Conservation (phyloP, 2,329 filamentous ascomycete genomes). For the Sarocladiaceae sp. region DNA sequence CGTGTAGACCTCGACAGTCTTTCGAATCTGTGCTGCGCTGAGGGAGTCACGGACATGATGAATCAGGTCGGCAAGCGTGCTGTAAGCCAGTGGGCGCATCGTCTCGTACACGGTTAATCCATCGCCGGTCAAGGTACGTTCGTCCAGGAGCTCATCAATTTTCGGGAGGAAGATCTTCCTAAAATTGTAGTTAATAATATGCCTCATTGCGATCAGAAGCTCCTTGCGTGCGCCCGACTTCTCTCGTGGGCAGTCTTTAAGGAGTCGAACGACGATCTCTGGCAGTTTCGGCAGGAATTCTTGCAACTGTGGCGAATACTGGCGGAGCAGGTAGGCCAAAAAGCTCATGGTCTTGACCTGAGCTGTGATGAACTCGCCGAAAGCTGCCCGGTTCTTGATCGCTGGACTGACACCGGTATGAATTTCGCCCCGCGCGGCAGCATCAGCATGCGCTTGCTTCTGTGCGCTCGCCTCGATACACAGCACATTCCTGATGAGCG, state of each 20-base stretch:
- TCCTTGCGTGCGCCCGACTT: constrained; percentile 93
- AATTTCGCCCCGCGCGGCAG: constrained; percentile 68
- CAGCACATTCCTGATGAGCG: constrained; percentile 85
- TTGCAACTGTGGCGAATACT: constrained; percentile 77
- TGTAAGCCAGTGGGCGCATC: constrained; percentile 91
- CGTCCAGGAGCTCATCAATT: constrained; percentile 91
- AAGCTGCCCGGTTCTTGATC: constrained; percentile 88
- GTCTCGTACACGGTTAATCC: constrained; percentile 95
- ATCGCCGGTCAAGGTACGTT: constrained; percentile 89
- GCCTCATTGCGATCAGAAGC: constrained; percentile 87
- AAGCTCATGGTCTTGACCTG: constrained; percentile 99
- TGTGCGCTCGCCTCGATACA: constrained; percentile 88
- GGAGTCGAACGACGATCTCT: constrained; percentile 79
- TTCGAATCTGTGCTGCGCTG: constrained; percentile 81
- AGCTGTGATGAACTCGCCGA: constrained; percentile 94
- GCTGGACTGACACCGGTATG: constrained; percentile 91
- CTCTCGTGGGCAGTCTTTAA: constrained; percentile 91
- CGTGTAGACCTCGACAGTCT: constrained; percentile 95
- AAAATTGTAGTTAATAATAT: constrained; percentile 99
- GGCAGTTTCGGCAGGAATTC: constrained; percentile 85
- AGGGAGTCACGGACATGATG: constrained; percentile 93
- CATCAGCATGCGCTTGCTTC: constrained; percentile 83
- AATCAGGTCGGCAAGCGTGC: constrained; percentile 96
- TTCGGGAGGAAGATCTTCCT: constrained; percentile 89
- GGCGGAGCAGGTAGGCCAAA: constrained; percentile 81